These are phyloP conservation scores for Torulaspora maleeae DNA, from an alignment of 805 yeast species.

Conservation along the genomic window DNA sequence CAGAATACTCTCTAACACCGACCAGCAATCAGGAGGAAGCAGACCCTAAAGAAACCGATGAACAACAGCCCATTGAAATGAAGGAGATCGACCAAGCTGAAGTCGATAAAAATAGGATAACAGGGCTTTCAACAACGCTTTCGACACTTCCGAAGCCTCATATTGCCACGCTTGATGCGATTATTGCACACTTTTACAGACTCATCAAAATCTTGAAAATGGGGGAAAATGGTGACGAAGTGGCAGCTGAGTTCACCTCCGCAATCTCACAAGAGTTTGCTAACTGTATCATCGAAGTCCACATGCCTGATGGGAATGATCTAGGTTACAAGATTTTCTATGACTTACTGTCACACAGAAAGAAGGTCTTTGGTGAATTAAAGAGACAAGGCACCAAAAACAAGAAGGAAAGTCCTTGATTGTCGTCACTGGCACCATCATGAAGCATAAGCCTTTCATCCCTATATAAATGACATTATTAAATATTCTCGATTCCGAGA, in stretches of 20 bases:
- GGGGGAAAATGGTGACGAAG: slow-evolving; percentile 37
- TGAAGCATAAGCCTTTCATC: neutral
- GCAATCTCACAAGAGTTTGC: slow-evolving; percentile 66
- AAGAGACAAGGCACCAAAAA: slow-evolving; percentile 33
- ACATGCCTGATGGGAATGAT: slow-evolving; percentile 50
- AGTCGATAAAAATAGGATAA: slow-evolving; percentile 41
- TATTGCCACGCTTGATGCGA: slow-evolving; percentile 73
- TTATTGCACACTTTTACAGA: slow-evolving; percentile 70
- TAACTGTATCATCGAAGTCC: slow-evolving; percentile 46
- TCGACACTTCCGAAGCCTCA: slow-evolving; percentile 64
- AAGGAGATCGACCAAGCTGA: neutral
- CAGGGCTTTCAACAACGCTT: slow-evolving; percentile 61
- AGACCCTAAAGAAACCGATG: neutral
- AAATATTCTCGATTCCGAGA: neutral
- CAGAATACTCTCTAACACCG: slow-evolving; percentile 39
- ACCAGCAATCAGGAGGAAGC: slow-evolving; percentile 3
- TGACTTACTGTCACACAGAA: slow-evolving; percentile 59
- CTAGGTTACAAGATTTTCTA: slow-evolving; percentile 54
- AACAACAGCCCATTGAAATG: neutral
- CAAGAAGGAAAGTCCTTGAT: slow-evolving; percentile 7
- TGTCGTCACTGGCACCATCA: neutral
- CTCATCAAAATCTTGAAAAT: slow-evolving; percentile 50
- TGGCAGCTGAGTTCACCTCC: slow-evolving; percentile 38
- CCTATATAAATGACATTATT: slow-evolving; percentile 2
- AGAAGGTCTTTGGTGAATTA: slow-evolving; percentile 60